Evolutionary conservation across 2,329 filamentous ascomycete genomes (phyloP).

Genomic region (Curvularia eragrostidis): DNA sequence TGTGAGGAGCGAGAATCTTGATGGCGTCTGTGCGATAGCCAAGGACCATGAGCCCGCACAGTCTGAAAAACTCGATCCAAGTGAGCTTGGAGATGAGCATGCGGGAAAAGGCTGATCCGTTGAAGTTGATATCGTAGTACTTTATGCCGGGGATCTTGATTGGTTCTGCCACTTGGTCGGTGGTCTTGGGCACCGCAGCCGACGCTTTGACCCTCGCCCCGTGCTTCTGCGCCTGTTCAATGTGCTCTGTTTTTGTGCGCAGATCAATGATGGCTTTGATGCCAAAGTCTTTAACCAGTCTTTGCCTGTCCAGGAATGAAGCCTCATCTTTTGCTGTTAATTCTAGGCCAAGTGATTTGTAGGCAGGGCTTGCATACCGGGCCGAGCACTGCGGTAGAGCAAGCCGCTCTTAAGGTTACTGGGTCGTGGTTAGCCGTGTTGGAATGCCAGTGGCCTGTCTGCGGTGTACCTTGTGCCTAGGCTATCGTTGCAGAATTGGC

Average conservation of each 20-base stretch:
- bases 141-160: constrained; percentile 67
- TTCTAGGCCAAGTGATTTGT: neutral
- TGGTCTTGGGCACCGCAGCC: constrained; percentile 55
- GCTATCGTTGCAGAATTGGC: constrained; percentile 37
- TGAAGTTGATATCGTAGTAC: constrained; percentile 75
- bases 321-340: constrained; percentile 67
- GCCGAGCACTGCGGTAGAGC: constrained; percentile 47
- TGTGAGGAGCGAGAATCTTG: constrained; percentile 70
- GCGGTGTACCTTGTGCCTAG: constrained; percentile 24
- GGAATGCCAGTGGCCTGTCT: neutral
- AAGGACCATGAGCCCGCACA: constrained; percentile 68
- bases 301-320: constrained; percentile 66
- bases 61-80: constrained; percentile 69
- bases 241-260: constrained; percentile 78
- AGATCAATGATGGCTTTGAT: constrained; percentile 80
- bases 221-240: constrained; percentile 70
- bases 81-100: constrained; percentile 71
- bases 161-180: constrained; percentile 61
- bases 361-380: constrained; percentile 34
- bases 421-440: constrained; percentile 11
- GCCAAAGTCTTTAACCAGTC: constrained; percentile 65
- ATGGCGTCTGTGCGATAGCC: constrained; percentile 75
- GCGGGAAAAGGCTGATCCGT: constrained; percentile 73
- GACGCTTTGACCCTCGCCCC: constrained; percentile 56
- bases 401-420: constrained; percentile 37